Conservation (phyloP, 108 stramenopile genomes). For the Skeletonema grethae region DNA sequence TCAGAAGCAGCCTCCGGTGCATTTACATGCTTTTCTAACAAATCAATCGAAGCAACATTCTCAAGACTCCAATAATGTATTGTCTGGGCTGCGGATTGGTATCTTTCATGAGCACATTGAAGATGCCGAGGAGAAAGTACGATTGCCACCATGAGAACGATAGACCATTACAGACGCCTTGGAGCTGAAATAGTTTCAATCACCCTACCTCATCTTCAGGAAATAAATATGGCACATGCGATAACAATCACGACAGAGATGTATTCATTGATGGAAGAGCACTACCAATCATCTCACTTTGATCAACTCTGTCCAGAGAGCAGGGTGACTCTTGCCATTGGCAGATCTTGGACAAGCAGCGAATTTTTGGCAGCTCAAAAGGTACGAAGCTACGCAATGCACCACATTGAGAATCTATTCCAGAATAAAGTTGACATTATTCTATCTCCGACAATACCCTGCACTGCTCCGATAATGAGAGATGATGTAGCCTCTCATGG, state of each 20-base stretch:
- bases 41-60: background rate
- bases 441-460: conserved; percentile 40
- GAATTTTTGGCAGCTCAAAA: conserved; percentile 60
- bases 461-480: conserved; percentile 17
- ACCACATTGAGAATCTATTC: conserved; percentile 34
- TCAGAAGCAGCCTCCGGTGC: conserved; percentile 22
- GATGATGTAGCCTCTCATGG: conserved; percentile 12
- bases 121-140: conserved; percentile 37
- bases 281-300: conserved; percentile 16
- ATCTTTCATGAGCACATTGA: conserved; percentile 41
- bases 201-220: conserved; percentile 52
- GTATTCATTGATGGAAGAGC: conserved; percentile 9
- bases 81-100: conserved; percentile 17
- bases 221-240: conserved; percentile 55
- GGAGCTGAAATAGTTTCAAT: conserved; percentile 59
- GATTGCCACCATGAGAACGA: conserved; percentile 22
- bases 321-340: conserved; percentile 47
- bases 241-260: conserved; percentile 61
- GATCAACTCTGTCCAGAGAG: conserved; percentile 47
- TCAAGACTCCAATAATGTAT: too few relatives aligned
- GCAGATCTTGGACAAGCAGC: conserved; percentile 33
- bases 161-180: conserved; percentile 15
- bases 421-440: conserved; percentile 41
- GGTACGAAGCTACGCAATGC: conserved; percentile 46
- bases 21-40: conserved; percentile 25